phyloP scores from a whole-genome alignment of 345 rosid genomes.

The Heritiera fomes region DNA sequence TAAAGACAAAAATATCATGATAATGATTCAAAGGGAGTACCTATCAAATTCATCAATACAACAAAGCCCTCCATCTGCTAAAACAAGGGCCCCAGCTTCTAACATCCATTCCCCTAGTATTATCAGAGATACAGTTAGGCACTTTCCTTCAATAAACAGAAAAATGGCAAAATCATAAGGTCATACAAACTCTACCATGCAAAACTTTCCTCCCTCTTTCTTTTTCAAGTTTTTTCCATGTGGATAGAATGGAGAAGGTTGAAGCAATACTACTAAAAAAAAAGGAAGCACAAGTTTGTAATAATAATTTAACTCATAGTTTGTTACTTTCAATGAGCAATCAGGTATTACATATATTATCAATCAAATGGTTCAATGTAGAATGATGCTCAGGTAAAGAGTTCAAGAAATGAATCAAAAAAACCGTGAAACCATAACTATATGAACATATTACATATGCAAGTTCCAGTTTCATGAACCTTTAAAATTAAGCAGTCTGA shows the following conservation, averaged over 20 bases:
- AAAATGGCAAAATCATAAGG: background rate
- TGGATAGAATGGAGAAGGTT: background rate
- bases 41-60: conserved; percentile 99
- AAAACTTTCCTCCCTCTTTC: background rate
- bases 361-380: background rate
- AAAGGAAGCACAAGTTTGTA: background rate
- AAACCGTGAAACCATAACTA: background rate
- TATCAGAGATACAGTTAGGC: conserved; percentile 15
- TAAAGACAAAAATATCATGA: background rate
- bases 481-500: background rate
- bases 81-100: conserved; percentile 99
- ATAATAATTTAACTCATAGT: background rate
- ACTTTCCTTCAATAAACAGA: conserved; percentile 3
- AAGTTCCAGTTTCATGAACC: background rate
- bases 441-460: background rate
- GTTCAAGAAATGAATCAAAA: background rate
- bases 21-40: conserved; percentile 33
- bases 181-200: background rate
- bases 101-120: conserved; percentile 89
- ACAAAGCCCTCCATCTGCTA: conserved; percentile 98
- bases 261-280: background rate
- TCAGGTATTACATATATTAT: background rate
- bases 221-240: background rate
- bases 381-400: background rate
- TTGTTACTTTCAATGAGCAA: background rate